Conservation (phyloP, 768 basidiomycete species). For the Leucogyrophana mollusca region DNA sequence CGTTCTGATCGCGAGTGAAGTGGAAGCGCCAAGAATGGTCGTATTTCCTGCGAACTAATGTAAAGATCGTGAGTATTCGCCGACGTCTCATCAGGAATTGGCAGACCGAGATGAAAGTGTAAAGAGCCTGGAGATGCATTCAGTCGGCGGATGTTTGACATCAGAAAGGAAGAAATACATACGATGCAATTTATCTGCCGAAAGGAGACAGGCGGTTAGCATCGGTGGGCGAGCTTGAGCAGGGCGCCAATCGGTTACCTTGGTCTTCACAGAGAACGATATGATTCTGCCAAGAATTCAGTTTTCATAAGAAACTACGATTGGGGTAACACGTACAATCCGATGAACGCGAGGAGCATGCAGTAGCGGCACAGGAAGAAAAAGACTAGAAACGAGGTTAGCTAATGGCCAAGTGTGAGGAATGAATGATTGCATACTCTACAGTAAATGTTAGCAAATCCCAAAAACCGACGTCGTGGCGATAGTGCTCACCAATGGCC, state of each 20-base stretch:
- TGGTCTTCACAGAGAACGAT: constrained; percentile 49
- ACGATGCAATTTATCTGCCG: constrained; percentile 59
- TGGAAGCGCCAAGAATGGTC: constrained; percentile 63
- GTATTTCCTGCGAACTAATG: constrained; percentile 61
- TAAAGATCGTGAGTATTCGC: constrained; percentile 2
- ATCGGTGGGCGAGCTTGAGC: too few species aligned
- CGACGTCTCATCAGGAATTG: background rate
- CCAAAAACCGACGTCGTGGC: background rate
- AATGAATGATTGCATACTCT: too few species aligned
- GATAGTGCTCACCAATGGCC: constrained; percentile 59
- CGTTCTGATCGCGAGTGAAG: constrained; percentile 72
- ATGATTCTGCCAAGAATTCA: constrained; percentile 42
- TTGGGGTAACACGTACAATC: constrained; percentile 45
- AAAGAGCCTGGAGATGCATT: constrained; percentile 47
- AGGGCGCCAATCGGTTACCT: constrained; percentile 29
- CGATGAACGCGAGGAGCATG: constrained; percentile 63
- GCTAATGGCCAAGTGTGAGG: too few species aligned
- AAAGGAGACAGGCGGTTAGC: background rate
- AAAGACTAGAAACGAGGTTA: constrained; percentile 45
- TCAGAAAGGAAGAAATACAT: constrained; percentile 19
- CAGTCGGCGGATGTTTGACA: background rate
- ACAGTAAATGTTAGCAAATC: too few species aligned
- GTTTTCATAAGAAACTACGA: background rate
- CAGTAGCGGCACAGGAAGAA: constrained; percentile 74
- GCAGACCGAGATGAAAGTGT: constrained; percentile 66